Evolutionary conservation across 495 filamentous ascomycete species (phyloP), one percentile per base, ranked within the genome.

Genomic region (Tuber microsphaerosporum): DNA sequence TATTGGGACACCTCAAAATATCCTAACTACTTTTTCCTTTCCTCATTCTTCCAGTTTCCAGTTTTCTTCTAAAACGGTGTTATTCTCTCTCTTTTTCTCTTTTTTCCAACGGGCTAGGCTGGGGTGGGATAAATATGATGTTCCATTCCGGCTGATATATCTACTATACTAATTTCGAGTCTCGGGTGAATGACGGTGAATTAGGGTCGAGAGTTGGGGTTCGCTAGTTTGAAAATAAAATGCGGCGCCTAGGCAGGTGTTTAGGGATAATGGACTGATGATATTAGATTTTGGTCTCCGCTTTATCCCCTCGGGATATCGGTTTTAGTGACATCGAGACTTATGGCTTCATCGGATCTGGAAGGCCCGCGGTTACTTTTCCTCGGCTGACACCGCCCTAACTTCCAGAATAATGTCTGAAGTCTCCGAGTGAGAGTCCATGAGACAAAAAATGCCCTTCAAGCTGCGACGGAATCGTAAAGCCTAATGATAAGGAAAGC

Each of bases 21-120:
- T 80, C 44, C 34, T 48, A 16, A 7, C 44, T 42, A 42, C 44
- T 22, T 48, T n/a, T 31, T 7, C 12, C 22, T 42, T 20, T 46
- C 41, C 22, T 71, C 20, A 26, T 46, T 71, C 39, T 45, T 71
- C 34, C 17, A 16, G 41, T 46, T 31, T 79, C 79, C 75, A 71
- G 70, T 75, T 73, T 77, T 75, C 71, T 80, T 74, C 71, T 81
- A 75, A 75, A 80, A 77, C 45, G 79, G 79, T 78, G 79, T 81
- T 81, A 69, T 78, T 73, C 75, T 79, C 65, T 77, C 71, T 81
- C 80, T 71, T 20, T 51, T 78, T 73, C 75, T 78, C 56, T 76
- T 73, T 81, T 42, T 37, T 39, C n/a, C 65, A 46, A 46, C 10
- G 44, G 39, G 42, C 72, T 75, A 44, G 71, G 75, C 78, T 75